A percentile compares a stretch with the other conserved stretches of the same genome.
Conservation (phyloP, 2,329 filamentous ascomycete genomes). For the Epichloe hybrida region DNA sequence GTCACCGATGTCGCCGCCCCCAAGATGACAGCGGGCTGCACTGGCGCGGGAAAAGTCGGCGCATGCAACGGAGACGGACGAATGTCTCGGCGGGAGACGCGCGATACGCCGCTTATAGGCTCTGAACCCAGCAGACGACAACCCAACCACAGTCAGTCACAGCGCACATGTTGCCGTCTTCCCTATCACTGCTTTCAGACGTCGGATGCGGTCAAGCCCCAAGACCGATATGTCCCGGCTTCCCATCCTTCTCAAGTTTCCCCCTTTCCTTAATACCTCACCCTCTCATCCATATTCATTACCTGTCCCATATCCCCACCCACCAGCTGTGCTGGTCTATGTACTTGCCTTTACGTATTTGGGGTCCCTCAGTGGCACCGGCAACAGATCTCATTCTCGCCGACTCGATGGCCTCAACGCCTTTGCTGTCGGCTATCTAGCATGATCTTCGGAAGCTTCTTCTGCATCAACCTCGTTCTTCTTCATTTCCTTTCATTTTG, state of each 20-base stretch:
- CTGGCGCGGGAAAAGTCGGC: neutral
- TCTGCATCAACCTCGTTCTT: neutral
- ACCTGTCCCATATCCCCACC: neutral
- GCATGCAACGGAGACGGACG: neutral
- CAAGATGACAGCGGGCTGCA: neutral
- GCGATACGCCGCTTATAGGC: neutral
- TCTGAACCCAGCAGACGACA: neutral
- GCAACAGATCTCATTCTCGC: neutral
- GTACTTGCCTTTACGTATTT: neutral
- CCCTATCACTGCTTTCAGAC: neutral
- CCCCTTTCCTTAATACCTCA: neutral
- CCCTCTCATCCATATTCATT: neutral
- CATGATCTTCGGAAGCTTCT: neutral
- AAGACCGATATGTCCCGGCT: neutral
- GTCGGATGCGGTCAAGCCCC: neutral
- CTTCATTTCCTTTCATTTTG: neutral
- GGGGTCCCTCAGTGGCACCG: neutral
- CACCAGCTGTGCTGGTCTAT: constrained; percentile 2
- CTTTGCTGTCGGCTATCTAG: neutral
- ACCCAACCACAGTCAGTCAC: neutral
- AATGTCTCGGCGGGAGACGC: neutral
- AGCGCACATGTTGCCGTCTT: too few species aligned
- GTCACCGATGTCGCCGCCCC: constrained; percentile 1
- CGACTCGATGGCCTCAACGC: neutral
- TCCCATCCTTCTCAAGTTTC: neutral